These are phyloP conservation scores for Lentinula novae-zelandiae DNA, from an alignment of 1,284 basidiomycete species.

Conservation along the genomic window DNA sequence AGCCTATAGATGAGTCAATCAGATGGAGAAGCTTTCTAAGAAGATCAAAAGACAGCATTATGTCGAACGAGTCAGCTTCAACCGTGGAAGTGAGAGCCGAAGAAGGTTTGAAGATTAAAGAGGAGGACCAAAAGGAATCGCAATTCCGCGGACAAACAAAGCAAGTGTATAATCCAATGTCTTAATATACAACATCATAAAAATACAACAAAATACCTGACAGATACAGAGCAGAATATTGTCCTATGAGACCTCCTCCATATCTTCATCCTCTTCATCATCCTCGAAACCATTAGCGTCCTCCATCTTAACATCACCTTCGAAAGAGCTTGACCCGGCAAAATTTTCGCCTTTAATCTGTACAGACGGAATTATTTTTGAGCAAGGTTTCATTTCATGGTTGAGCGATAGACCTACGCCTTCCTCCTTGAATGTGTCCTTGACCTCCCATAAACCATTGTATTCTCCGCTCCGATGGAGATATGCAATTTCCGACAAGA, in stretches of 20 bases:
- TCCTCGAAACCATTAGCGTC: conserved; percentile 35
- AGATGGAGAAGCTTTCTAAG: background rate
- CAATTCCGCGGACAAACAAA: background rate
- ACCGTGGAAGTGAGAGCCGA: background rate
- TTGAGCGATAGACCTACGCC: conserved; percentile 38
- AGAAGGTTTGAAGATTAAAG: background rate
- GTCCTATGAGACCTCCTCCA: conserved; percentile 40
- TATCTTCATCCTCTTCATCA: conserved; percentile 39
- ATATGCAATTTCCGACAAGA: conserved; percentile 77
- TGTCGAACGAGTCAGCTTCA: background rate
- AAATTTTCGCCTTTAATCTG: conserved; percentile 59
- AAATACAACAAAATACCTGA: conserved; percentile 10
- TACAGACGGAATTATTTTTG: background rate
- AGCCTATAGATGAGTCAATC: background rate
- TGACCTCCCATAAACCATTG: conserved; percentile 69
- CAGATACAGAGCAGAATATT: background rate
- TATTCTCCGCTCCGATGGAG: conserved; percentile 78
- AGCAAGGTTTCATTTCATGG: background rate
- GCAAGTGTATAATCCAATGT: background rate
- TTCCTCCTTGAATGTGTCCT: conserved; percentile 59
- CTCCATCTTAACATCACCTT: conserved; percentile 35
- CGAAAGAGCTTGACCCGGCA: conserved; percentile 33
- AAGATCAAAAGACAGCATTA: background rate
- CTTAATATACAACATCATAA: background rate
- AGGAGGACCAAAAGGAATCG: too few relatives aligned